Evolutionary conservation across 768 basidiomycete species (phyloP).

Genomic region (Leccinum barrowsii): DNA sequence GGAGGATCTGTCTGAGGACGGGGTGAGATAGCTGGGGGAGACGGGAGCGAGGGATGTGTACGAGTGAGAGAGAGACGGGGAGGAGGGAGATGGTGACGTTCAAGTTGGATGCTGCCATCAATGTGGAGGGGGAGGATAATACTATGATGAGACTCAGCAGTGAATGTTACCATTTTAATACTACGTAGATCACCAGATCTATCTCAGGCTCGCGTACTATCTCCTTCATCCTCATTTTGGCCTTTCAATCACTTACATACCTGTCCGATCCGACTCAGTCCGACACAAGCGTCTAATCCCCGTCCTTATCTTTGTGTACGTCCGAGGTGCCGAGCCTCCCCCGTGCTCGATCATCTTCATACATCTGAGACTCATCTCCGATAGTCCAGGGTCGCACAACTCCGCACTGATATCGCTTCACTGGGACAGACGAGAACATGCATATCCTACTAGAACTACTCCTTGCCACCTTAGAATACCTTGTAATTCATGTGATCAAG

Average conservation of each 20-base stretch:
- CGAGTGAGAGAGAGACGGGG: constrained; percentile 66
- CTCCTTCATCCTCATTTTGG: not conserved
- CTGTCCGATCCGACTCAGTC: constrained; percentile 7
- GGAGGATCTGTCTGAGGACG: constrained; percentile 66
- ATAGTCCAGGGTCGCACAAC: not conserved
- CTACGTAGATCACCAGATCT: not conserved
- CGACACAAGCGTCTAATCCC: not conserved
- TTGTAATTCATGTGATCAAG: not conserved
- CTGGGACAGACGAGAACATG: not conserved
- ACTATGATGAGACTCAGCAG: constrained; percentile 9
- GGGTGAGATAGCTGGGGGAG: constrained; percentile 55
- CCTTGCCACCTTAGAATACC: not conserved
- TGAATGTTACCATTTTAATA: not conserved
- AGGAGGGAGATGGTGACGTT: constrained; percentile 65
- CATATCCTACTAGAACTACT: no score
- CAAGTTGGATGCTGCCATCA: constrained; percentile 27
- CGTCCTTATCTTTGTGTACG: constrained; percentile 11
- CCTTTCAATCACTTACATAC: not conserved
- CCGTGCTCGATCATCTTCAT: not conserved
- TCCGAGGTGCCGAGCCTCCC: not conserved
- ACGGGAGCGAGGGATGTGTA: constrained; percentile 71
- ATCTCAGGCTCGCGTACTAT: not conserved
- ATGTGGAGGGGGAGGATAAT: constrained; percentile 8
- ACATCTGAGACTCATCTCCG: not conserved
- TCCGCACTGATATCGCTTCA: not conserved